Evolutionary conservation across 2,329 filamentous ascomycete genomes (phyloP).

Genomic region (Verticillium alfalfae): DNA sequence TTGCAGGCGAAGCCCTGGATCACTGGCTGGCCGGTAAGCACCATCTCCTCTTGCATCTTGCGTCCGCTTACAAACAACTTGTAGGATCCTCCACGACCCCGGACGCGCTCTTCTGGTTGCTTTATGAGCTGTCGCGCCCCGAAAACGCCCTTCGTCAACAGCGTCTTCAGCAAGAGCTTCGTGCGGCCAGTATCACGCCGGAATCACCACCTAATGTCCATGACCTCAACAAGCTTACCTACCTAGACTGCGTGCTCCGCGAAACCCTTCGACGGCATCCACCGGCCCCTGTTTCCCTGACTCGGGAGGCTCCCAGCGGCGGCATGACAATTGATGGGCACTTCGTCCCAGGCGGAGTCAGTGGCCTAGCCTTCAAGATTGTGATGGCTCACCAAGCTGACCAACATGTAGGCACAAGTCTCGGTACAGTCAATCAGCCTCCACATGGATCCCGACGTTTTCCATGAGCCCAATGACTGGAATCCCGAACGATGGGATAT

Average conservation of each 20-base stretch:
- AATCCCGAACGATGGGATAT: background rate
- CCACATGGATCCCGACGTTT: background rate
- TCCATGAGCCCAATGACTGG: background rate
- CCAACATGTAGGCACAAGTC: background rate
- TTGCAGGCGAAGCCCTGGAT: background rate
- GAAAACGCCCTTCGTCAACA: background rate
- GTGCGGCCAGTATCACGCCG: background rate
- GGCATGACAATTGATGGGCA: background rate
- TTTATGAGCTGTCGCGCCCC: background rate
- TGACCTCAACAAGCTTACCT: background rate
- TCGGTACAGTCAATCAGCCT: background rate
- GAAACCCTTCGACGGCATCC: background rate
- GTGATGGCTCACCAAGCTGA: background rate
- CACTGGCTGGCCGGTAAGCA: background rate
- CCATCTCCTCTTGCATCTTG: background rate
- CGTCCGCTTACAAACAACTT: background rate
- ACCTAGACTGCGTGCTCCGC: background rate
- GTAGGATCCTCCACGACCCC: background rate
- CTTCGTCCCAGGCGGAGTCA: background rate
- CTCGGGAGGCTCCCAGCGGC: background rate
- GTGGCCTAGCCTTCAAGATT: background rate
- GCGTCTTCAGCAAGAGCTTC: background rate
- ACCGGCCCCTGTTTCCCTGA: background rate
- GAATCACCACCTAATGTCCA: background rate
- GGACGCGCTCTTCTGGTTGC: background rate